Evolutionary conservation across 805 yeast genomes (phyloP).

Genomic region (Starmera quercuum): DNA sequence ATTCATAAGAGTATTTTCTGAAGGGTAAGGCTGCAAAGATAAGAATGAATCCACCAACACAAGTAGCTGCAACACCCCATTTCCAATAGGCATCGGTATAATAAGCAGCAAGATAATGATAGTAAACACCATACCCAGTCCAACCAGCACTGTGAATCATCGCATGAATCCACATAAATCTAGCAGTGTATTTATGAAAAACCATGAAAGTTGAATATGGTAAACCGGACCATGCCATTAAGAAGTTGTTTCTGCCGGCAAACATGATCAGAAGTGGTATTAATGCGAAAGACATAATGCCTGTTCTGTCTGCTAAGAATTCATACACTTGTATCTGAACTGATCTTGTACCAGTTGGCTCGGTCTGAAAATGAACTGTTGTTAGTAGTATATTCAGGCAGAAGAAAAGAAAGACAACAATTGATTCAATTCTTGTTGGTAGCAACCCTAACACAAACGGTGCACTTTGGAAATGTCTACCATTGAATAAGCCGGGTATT

Average conservation of each 20-base stretch:
- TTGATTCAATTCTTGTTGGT: constrained; percentile 18
- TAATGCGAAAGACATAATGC: constrained; percentile 21
- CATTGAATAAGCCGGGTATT: constrained; percentile 14
- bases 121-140: constrained; percentile 7
- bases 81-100: constrained; percentile 7
- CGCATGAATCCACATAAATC: constrained; percentile 27
- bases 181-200: constrained; percentile 59
- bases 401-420: constrained; percentile 28
- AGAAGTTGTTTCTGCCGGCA: constrained; percentile 65
- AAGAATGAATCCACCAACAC: constrained; percentile 30
- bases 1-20: constrained; percentile 51
- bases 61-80: constrained; percentile 25
- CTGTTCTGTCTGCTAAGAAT: constrained; percentile 21
- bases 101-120: constrained; percentile 18
- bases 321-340: constrained; percentile 19
- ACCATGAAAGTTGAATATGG: constrained; percentile 52
- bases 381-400: constrained; percentile 9
- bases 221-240: constrained; percentile 55
- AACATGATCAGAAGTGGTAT: constrained; percentile 53
- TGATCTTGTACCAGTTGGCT: constrained; percentile 14
- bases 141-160: constrained; percentile 13
- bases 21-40: constrained; percentile 39
- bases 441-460: constrained; percentile 7
- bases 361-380: constrained; percentile 7
- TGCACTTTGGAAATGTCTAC: constrained; percentile 8